Evolutionary conservation across 106 monocot genomes (phyloP).

Genomic region (Vanilla planifolia): DNA sequence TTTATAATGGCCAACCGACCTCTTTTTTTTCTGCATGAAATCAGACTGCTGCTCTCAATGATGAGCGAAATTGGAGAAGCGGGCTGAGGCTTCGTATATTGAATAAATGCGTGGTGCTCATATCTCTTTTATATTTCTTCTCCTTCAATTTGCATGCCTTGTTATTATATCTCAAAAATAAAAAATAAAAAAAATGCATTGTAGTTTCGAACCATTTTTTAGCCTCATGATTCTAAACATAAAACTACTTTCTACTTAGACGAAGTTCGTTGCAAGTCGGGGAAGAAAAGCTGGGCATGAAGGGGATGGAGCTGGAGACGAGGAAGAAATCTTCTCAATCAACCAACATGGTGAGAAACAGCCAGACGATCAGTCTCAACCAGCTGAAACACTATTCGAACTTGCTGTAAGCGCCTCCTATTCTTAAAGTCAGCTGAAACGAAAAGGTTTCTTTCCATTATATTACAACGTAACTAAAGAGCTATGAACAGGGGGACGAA

Average conservation of each 20-base stretch:
- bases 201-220: background rate
- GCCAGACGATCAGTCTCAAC: slow-evolving; percentile 28
- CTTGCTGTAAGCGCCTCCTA: slow-evolving; percentile 22
- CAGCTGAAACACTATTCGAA: slow-evolving; percentile 33
- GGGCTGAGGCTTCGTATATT: slow-evolving; percentile 84
- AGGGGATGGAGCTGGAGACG: slow-evolving; percentile 59
- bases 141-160: background rate
- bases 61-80: slow-evolving; percentile 92
- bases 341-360: slow-evolving; percentile 45
- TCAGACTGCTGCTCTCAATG: slow-evolving; percentile 72
- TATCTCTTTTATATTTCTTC: background rate
- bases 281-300: slow-evolving; percentile 51
- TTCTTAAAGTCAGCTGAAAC: too few species aligned
- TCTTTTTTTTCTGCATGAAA: background rate
- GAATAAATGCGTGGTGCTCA: slow-evolving; percentile 66
- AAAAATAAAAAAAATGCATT: background rate
- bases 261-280: slow-evolving; percentile 32
- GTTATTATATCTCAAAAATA: too few species aligned
- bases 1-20: background rate
- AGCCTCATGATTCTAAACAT: background rate
- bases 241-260: too few species aligned
- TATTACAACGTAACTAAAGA: background rate
- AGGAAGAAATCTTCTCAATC: slow-evolving; percentile 38
- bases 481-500: slow-evolving; percentile 40
- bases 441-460: background rate